Base-by-base conservation (phyloP, 2,329 filamentous ascomycete genomes). In the Cadophora sp. region DNA sequence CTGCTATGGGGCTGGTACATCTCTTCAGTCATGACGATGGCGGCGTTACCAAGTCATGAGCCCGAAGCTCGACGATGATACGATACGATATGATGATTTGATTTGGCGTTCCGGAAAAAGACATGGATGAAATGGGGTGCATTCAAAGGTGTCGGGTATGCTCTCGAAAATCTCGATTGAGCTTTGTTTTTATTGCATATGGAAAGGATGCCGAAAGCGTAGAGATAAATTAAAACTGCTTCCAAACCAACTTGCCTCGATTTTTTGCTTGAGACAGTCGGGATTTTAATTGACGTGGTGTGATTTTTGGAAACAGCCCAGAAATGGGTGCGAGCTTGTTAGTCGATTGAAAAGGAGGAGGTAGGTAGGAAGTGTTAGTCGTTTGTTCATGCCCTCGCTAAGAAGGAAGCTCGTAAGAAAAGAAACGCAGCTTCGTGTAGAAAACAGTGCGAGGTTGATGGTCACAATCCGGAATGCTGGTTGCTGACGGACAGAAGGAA, bases 1-100 rank as follows among this genome's bases (percentile, higher is more conserved):
- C 76, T 27, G 79, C 79, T 0, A 80, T 80, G 79, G 78, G 78
- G 14, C 70, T 81, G 41, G 79, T 81, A 18, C 73, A 72, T 36
- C 60, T 73, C 1, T 75, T 79, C 61, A 74, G 72, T 62, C 62
- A 67, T 41, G 67, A 70, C 39, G 71, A 64, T 27, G 68, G 64
- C 22, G 39, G 50, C 45, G 48, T 63, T 45, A 24, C 27, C 2
- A 41, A 58, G 13, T 11, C 62, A 13, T 62, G 51, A 16, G 11
- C 14, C 36, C n/a, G 9, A 24, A 27, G 39, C 53, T 39, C 65
- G 55, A 58, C 39, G 22, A 45, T 33, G 39, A 39, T 47, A 41
- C 60, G 39, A 39, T 47, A 41, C 60, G 51, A 64, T 60, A 24
- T 58, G 50, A 64, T 64, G 65, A 45, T 14, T 20, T 41, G 61